Percentiles rank a stretch among this genome's conserved stretches.
Conservation (phyloP, 1,284 basidiomycete genomes). For the Apiotrichum sp. region DNA sequence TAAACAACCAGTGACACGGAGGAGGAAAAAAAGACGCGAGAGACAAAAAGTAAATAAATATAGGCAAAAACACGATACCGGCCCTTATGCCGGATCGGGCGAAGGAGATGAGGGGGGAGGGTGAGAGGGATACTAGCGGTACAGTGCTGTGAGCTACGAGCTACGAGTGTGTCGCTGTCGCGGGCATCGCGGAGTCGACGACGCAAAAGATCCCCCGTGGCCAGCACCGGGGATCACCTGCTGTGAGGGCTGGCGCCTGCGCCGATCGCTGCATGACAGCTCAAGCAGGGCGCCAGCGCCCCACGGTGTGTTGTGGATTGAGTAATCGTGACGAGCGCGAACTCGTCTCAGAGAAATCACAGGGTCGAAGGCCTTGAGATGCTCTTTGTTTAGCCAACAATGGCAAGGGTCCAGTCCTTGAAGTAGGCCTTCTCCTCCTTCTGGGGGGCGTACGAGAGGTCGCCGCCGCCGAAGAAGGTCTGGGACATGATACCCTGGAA, state of each 20-base stretch:
- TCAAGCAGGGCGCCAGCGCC: slow-evolving; percentile 1
- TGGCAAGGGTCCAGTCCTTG: slow-evolving; percentile 60
- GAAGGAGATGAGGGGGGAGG: too few relatives aligned
- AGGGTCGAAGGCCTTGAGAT: background rate
- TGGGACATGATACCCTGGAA: slow-evolving; percentile 61
- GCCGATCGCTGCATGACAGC: background rate
- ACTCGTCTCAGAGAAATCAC: background rate
- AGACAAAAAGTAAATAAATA: background rate
- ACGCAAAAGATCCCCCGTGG: too few relatives aligned
- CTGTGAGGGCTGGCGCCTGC: background rate
- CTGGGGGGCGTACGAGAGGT: slow-evolving; percentile 53
- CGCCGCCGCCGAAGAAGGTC: slow-evolving; percentile 57
- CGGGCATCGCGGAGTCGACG: too few relatives aligned
- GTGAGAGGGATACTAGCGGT: too few relatives aligned
- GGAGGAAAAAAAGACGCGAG: background rate
- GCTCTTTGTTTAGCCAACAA: slow-evolving; percentile 47
- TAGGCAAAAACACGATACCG: background rate
- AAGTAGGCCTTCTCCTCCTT: slow-evolving; percentile 57
- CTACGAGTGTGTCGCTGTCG: too few relatives aligned
- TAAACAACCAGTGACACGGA: background rate
- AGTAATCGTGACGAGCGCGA: background rate
- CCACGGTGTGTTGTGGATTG: background rate
- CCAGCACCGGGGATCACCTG: too few relatives aligned
- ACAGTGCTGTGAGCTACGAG: too few relatives aligned
- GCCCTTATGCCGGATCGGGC: too few relatives aligned